Conservation (phyloP, 805 yeast genomes). For the Wickerhamomyces strasburgensis region DNA sequence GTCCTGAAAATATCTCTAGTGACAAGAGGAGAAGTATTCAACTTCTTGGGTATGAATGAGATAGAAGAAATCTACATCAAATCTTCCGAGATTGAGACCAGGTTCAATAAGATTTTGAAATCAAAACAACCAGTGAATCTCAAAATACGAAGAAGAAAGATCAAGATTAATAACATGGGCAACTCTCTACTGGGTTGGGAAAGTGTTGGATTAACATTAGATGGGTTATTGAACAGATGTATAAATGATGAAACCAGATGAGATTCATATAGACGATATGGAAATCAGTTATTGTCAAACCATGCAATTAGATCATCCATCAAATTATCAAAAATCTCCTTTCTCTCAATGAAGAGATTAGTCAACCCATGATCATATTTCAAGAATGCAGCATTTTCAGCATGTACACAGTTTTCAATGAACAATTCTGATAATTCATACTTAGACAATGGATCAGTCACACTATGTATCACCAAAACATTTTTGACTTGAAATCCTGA, state of each 20-base stretch:
- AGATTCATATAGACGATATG: too few relatives aligned
- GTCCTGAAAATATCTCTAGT: conserved; percentile 11
- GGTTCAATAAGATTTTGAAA: conserved; percentile 7
- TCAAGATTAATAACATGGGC: conserved; percentile 8
- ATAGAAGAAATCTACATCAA: conserved; percentile 21
- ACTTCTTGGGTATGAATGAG: conserved; percentile 20
- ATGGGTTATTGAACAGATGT: conserved; percentile 1
- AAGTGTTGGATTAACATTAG: conserved; percentile 10
- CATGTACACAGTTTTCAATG: conserved; percentile 9
- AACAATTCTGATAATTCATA: conserved; percentile 4
- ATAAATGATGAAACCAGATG: background rate
- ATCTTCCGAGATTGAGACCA: conserved; percentile 5
- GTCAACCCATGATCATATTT: conserved; percentile 18
- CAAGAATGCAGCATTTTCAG: conserved; percentile 9
- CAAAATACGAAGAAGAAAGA: conserved; percentile 12
- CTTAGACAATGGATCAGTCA: conserved; percentile 11
- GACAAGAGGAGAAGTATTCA: conserved; percentile 10
- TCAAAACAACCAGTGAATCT: conserved; percentile 3
- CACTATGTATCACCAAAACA: conserved; percentile 13
- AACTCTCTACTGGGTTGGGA: conserved; percentile 17
- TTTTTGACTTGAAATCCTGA: conserved; percentile 11
- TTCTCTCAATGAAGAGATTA: conserved; percentile 18
- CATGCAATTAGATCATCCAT: conserved; percentile 16
- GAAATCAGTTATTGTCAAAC: conserved; percentile 14
- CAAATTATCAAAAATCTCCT: conserved; percentile 13